Evolutionary conservation across 495 filamentous ascomycete genomes (phyloP), one percentile per base, ranked within the genome.

Genomic region (Endocarpon pusillum): DNA sequence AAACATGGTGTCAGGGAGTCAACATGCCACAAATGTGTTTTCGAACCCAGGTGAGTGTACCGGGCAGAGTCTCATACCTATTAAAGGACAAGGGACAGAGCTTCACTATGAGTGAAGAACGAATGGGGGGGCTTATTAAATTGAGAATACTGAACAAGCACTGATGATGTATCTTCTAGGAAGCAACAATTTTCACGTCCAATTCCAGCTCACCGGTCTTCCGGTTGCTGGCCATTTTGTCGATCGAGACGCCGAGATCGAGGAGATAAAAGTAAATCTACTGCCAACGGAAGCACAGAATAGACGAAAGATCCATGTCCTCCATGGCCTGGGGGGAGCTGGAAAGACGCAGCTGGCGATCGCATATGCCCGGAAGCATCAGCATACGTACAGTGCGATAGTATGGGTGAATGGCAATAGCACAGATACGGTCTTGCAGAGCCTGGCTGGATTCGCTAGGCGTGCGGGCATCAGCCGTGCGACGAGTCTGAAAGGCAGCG

Each of bases 331-430:
- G 39, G 55, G 60, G 3, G 55, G 59, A 0, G 54, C 60, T 3
- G 58, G 59, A 19, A 63, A 60, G 32, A 58, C 58, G 19, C 52
- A 64, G 33, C 39, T 64, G 34, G 59, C 54, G 6, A 46, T 58
- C 29, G 49, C 49, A 23, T 59, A 55, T 38, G 50, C 53, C n/a
- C 42, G 43, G 21, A 33, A 48, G 6, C 47, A 53, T 10, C 41
- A 47, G 36, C 8, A 44, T 19, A 27, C 46, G 29, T 51, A 44
- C 17, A 49, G 44, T 15, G 50, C 52, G 4, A 42, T 54, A 24
- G 47, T 55, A 18, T 55, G 48, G 50, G 27, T 58, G n/a, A 43
- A 35, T 45, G 48, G 44, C 4, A 47, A 52, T 19, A 40, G 47
- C 28, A 41, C 34, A 16, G 31, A 19, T 15, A 37, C 40, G 11